phyloP scores from a whole-genome alignment of 2,329 filamentous ascomycete species.

The Coniella vitis region DNA sequence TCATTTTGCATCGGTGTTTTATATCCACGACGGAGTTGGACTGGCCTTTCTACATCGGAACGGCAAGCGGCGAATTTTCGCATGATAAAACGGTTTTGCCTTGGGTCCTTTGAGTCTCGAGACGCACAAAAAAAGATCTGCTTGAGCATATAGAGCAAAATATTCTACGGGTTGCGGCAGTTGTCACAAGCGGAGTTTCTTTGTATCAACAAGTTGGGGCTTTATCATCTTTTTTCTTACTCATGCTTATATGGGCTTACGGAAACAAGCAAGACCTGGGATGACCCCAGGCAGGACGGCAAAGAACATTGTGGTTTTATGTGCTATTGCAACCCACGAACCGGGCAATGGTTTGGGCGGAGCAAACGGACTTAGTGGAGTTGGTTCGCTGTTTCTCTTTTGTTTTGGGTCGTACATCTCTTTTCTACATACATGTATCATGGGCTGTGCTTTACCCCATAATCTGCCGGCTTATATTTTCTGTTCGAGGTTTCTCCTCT shows the following conservation, averaged over 20 bases:
- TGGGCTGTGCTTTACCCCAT: conserved; percentile 13
- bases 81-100: conserved; percentile 38
- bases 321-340: conserved; percentile 14
- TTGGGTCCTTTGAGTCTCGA: conserved; percentile 43
- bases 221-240: conserved; percentile 11
- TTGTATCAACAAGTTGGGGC: conserved; percentile 28
- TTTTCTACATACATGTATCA: conserved; percentile 12
- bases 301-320: conserved; percentile 13
- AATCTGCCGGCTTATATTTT: conserved; percentile 16
- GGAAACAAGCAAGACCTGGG: conserved; percentile 15
- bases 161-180: conserved; percentile 25
- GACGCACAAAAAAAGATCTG: conserved; percentile 33
- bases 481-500: conserved; percentile 12
- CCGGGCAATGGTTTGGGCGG: conserved; percentile 12
- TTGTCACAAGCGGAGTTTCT: conserved; percentile 24
- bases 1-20: conserved; percentile 40
- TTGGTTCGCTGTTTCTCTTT: conserved; percentile 14
- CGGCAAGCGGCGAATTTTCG: conserved; percentile 30
- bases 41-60: conserved; percentile 22
- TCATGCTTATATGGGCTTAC: conserved; percentile 15
- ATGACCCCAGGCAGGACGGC: conserved; percentile 14
- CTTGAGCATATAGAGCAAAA: conserved; percentile 45
- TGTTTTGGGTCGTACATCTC: conserved; percentile 11
- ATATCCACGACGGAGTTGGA: conserved; percentile 38
- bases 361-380: conserved; percentile 14